Evolutionary conservation across 495 filamentous ascomycete genomes (phyloP).

Genomic region (Podospora pseudocomata): DNA sequence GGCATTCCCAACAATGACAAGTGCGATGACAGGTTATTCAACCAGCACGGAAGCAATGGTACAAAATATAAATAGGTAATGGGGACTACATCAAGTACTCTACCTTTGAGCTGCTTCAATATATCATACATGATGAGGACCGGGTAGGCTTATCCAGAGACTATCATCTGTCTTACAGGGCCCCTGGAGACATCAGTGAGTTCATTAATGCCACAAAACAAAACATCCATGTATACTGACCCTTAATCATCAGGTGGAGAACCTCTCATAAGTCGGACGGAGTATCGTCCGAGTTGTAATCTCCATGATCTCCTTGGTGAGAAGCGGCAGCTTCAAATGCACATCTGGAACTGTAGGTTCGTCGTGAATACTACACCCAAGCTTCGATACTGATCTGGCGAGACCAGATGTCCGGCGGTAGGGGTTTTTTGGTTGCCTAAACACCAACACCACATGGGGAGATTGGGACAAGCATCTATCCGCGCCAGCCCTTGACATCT

Average conservation of each 20-base stretch:
- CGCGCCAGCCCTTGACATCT: background rate
- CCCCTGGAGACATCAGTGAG: background rate
- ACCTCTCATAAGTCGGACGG: too few relatives aligned
- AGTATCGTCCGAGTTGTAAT: background rate
- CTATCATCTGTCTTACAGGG: background rate
- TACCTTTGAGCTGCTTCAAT: background rate
- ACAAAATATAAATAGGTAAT: background rate
- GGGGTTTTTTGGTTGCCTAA: background rate
- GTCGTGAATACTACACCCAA: background rate
- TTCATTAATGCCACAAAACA: background rate
- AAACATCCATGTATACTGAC: background rate
- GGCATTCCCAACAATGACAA: background rate
- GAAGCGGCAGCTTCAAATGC: background rate
- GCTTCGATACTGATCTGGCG: background rate
- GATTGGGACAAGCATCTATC: background rate
- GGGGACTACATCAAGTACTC: background rate
- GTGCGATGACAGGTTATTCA: background rate
- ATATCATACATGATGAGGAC: background rate
- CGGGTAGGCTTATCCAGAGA: background rate
- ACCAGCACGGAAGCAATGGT: background rate
- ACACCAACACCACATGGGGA: background rate
- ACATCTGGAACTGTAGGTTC: background rate
- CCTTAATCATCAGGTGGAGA: background rate
- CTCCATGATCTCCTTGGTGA: background rate
- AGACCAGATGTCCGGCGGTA: background rate